These are phyloP conservation scores for Passiflora organensis DNA, from an alignment of 345 rosid species.

Conservation along the genomic window DNA sequence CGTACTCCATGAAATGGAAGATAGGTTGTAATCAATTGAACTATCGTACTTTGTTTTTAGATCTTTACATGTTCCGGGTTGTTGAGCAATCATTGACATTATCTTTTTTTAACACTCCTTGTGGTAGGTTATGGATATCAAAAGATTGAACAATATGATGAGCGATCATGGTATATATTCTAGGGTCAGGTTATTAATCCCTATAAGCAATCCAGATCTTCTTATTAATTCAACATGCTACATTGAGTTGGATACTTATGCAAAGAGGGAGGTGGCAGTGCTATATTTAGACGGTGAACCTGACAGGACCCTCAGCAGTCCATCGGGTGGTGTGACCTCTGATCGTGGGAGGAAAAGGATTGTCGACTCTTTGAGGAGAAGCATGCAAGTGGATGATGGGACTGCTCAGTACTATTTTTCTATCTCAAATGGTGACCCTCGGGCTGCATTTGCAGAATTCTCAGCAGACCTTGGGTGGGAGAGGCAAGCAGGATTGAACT, in stretches of 20 bases:
- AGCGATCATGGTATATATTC: constrained; percentile 88
- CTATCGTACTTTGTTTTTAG: no score
- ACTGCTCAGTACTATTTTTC: constrained; percentile 80
- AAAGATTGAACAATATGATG: constrained; percentile 78
- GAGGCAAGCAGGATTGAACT: constrained; percentile 44
- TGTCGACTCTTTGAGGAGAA: constrained; percentile 66
- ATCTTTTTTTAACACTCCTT: constrained; percentile 5
- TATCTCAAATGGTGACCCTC: constrained; percentile 66
- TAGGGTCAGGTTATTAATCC: constrained; percentile 79
- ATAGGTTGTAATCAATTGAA: no score
- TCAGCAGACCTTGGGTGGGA: constrained; percentile 78
- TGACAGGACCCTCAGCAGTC: constrained; percentile 22
- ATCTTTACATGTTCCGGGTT: no score
- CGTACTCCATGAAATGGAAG: no score
- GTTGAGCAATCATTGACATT: no score
- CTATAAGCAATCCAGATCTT: constrained; percentile 53
- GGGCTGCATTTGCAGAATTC: constrained; percentile 65
- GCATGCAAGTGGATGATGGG: constrained; percentile 88
- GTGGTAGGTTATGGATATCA: constrained; percentile 73
- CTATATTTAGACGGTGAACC: constrained; percentile 68
- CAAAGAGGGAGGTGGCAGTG: constrained; percentile 77
- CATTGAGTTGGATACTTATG: constrained; percentile 65
- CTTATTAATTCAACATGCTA: no score
- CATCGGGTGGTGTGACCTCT: constrained; percentile 35
- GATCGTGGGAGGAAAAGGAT: constrained; percentile 55